Evolutionary conservation across 2,329 filamentous ascomycete genomes (phyloP).

Genomic region (Sporothrix pallida): DNA sequence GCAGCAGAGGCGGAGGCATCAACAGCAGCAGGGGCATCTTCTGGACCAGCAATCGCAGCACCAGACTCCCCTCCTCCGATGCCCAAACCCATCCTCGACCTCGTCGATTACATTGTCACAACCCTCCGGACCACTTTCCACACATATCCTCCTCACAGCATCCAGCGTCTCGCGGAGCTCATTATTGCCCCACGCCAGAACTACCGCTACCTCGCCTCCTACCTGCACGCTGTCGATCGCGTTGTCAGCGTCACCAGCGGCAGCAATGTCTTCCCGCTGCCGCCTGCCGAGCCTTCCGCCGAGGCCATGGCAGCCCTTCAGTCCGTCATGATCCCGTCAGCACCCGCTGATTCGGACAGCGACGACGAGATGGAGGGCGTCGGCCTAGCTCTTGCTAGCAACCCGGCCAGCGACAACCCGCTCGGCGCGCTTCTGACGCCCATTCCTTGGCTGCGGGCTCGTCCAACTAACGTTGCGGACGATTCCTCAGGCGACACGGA

Average conservation of each 20-base stretch:
- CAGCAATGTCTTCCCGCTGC: conserved; percentile 81
- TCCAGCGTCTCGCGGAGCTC: conserved; percentile 90
- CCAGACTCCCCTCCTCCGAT: conserved; percentile 47
- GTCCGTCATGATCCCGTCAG: conserved; percentile 60
- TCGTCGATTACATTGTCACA: conserved; percentile 64
- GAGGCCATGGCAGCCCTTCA: conserved; percentile 58
- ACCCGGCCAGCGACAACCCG: conserved; percentile 82
- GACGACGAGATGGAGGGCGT: conserved; percentile 32
- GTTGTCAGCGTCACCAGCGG: conserved; percentile 88
- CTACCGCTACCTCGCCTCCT: conserved; percentile 81
- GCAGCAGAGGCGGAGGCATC: conserved; percentile 19
- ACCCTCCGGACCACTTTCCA: conserved; percentile 72
- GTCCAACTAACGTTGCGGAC: conserved; percentile 40
- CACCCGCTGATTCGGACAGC: conserved; percentile 41
- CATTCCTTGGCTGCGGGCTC: conserved; percentile 79
- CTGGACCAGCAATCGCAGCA: conserved; percentile 43
- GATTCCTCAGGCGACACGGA: conserved; percentile 32
- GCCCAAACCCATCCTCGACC: conserved; percentile 66
- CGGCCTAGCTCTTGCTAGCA: conserved; percentile 47
- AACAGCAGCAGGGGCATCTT: not conserved
- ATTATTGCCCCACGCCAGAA: conserved; percentile 76
- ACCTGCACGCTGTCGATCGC: conserved; percentile 88
- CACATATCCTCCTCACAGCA: conserved; percentile 82
- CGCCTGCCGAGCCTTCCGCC: conserved; percentile 65
- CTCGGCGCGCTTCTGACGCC: conserved; percentile 90